Percentiles rank a stretch among this genome's conserved stretches.
phyloP scores from a whole-genome alignment of 768 basidiomycete species.

The Tulasnella sp. region DNA sequence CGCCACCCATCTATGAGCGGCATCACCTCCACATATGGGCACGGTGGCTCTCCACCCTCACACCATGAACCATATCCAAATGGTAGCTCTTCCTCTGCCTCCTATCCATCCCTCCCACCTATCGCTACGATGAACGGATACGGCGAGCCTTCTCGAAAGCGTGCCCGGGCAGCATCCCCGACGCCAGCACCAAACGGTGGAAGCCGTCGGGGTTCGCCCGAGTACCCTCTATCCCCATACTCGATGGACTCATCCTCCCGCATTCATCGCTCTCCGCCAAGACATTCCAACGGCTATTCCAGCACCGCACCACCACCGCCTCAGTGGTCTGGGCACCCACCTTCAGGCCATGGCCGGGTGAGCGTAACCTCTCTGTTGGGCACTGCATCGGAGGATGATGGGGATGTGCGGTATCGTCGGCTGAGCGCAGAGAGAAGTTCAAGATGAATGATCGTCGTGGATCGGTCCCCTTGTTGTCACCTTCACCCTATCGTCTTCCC shows the following conservation, averaged over 20 bases:
- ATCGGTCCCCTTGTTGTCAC: background rate
- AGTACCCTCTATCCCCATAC: conserved; percentile 24
- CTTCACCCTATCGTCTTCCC: background rate
- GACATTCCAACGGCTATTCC: too few relatives aligned
- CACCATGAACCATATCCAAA: background rate
- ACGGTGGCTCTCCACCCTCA: too few relatives aligned
- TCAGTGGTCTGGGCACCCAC: background rate
- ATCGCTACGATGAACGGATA: conserved; percentile 1
- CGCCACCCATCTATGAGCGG: background rate
- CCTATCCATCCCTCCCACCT: conserved; percentile 7
- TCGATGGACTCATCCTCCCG: conserved; percentile 36
- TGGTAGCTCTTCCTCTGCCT: background rate
- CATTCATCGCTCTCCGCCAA: too few relatives aligned
- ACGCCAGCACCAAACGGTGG: conserved; percentile 33
- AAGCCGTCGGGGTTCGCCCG: conserved; percentile 21
- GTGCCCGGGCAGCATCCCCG: conserved; percentile 51
- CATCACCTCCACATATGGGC: too few relatives aligned
- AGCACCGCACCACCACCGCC: conserved; percentile 41
- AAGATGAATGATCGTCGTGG: background rate
- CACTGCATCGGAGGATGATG: background rate
- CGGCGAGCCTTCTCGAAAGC: conserved; percentile 34
- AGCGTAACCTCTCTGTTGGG: conserved; percentile 1
- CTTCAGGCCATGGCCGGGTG: conserved; percentile 2
- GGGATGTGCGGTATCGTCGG: conserved; percentile 10
- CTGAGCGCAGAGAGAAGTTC: conserved; percentile 10